Percentiles rank a stretch among this genome's conserved stretches.
Conservation (phyloP, 805 yeast species). For the Jamesozyma lodderae region DNA sequence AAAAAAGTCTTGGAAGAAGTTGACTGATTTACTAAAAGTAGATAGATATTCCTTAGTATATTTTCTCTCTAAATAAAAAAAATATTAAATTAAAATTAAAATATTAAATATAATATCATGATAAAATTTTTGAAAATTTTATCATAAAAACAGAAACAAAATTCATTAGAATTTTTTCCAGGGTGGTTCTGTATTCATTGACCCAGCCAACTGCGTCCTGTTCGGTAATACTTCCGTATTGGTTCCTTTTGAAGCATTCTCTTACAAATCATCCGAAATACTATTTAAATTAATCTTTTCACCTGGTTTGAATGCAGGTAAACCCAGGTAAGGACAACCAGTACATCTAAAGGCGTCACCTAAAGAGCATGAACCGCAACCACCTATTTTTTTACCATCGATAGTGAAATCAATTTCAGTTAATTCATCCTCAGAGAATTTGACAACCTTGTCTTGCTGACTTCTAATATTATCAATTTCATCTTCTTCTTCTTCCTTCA, state of each 20-base stretch:
- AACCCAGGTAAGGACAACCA: slow-evolving; percentile 94
- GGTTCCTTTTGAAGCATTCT: neutral
- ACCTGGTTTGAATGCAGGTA: slow-evolving; percentile 98
- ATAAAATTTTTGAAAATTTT: too few relatives aligned
- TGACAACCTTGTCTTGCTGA: slow-evolving; percentile 33
- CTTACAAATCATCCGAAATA: slow-evolving; percentile 65
- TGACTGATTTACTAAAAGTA: too few relatives aligned
- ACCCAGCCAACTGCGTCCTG: too few relatives aligned
- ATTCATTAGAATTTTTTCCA: too few relatives aligned
- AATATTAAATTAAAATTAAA: too few relatives aligned
- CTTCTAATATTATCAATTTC: slow-evolving; percentile 32
- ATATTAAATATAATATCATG: too few relatives aligned
- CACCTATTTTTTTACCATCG: slow-evolving; percentile 88
- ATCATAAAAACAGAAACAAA: too few relatives aligned
- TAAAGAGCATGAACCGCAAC: slow-evolving; percentile 92
- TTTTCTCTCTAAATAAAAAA: too few relatives aligned
- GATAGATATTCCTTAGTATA: too few relatives aligned
- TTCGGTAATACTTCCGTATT: too few relatives aligned
- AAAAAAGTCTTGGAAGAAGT: slow-evolving; percentile 15
- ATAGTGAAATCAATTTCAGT: slow-evolving; percentile 91
- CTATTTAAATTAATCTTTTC: slow-evolving; percentile 71
- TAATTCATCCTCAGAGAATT: slow-evolving; percentile 50
- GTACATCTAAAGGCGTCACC: slow-evolving; percentile 99
- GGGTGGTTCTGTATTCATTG: too few relatives aligned
- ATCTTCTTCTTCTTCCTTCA: slow-evolving; percentile 75